A percentile compares a stretch with the other conserved stretches of the same genome.
phyloP scores from a whole-genome alignment of 306 rosid genomes.

The Vigna trinervia region DNA sequence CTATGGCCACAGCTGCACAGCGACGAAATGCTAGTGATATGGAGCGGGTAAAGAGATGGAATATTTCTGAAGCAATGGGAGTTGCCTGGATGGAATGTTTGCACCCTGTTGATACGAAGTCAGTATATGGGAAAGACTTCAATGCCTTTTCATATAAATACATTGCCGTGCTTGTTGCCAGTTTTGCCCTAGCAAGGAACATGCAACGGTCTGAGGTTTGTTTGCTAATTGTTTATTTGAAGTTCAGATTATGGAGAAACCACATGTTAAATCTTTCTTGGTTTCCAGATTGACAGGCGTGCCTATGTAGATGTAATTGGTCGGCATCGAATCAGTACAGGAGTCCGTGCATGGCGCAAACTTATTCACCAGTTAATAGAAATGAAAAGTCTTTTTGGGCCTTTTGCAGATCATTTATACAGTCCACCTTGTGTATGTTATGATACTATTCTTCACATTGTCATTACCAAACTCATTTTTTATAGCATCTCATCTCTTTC shows the following conservation, averaged over 20 bases:
- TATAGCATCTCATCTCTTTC: slow-evolving; percentile 18
- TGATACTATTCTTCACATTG: slow-evolving; percentile 35
- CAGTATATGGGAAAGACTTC: slow-evolving; percentile 94
- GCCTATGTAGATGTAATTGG: slow-evolving; percentile 75
- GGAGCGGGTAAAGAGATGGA: slow-evolving; percentile 95
- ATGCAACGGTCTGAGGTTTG: slow-evolving; percentile 98
- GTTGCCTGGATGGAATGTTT: slow-evolving; percentile 99
- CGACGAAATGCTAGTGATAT: slow-evolving; percentile 84
- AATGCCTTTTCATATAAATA: slow-evolving; percentile 89
- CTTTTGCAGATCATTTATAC: slow-evolving; percentile 72
- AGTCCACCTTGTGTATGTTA: slow-evolving; percentile 73
- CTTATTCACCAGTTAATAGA: slow-evolving; percentile 85
- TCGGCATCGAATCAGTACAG: slow-evolving; percentile 75
- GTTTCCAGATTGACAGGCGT: slow-evolving; percentile 87
- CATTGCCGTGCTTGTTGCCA: slow-evolving; percentile 96
- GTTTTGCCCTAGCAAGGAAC: slow-evolving; percentile 97
- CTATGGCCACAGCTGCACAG: slow-evolving; percentile 99
- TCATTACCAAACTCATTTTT: slow-evolving; percentile 24
- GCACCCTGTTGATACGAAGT: slow-evolving; percentile 92
- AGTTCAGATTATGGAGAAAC: slow-evolving; percentile 42
- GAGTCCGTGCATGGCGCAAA: slow-evolving; percentile 93
- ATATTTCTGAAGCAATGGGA: slow-evolving; percentile 94
- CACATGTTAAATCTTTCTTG: slow-evolving; percentile 41
- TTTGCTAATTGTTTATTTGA: slow-evolving; percentile 40
- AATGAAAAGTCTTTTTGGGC: slow-evolving; percentile 92